Evolutionary conservation across 805 yeast genomes (phyloP).

Genomic region (Barnettozyma vustinii): DNA sequence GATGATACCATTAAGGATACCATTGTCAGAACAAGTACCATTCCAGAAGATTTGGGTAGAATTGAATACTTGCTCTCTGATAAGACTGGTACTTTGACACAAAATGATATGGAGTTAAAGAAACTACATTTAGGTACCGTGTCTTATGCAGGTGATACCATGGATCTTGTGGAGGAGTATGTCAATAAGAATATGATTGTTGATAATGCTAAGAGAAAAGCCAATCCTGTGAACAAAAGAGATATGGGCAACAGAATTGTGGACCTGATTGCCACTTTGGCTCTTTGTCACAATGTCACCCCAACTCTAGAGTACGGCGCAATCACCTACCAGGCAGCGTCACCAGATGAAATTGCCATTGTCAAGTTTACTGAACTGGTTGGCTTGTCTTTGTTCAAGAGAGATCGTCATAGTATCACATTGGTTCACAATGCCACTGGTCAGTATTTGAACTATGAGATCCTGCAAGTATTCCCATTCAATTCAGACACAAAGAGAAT

Average conservation of each 20-base stretch:
- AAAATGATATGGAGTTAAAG: constrained; percentile 95
- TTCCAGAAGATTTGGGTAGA: constrained; percentile 96
- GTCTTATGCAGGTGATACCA: constrained; percentile 85
- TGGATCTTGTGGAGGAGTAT: constrained; percentile 80
- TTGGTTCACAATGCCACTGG: constrained; percentile 59
- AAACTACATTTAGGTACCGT: constrained; percentile 90
- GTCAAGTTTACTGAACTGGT: constrained; percentile 85
- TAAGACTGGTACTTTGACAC: constrained; percentile 96
- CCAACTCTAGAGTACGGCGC: constrained; percentile 81
- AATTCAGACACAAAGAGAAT: constrained; percentile 93
- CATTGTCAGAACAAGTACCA: constrained; percentile 92
- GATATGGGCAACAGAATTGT: constrained; percentile 73
- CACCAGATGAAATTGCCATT: constrained; percentile 97
- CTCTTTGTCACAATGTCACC: constrained; percentile 96
- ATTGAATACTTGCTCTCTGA: constrained; percentile 89
- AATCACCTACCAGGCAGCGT: constrained; percentile 89
- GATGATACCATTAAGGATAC: constrained; percentile 79
- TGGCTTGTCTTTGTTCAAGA: constrained; percentile 71
- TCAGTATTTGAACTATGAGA: constrained; percentile 49
- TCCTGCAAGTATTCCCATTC: constrained; percentile 86
- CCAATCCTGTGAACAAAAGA: constrained; percentile 38
- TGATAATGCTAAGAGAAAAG: constrained; percentile 18
- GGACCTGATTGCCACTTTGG: constrained; percentile 75
- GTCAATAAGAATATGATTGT: constrained; percentile 29
- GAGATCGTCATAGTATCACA: constrained; percentile 77